phyloP scores from a whole-genome alignment of 2,329 filamentous ascomycete genomes.

The Fusarium sp. region DNA sequence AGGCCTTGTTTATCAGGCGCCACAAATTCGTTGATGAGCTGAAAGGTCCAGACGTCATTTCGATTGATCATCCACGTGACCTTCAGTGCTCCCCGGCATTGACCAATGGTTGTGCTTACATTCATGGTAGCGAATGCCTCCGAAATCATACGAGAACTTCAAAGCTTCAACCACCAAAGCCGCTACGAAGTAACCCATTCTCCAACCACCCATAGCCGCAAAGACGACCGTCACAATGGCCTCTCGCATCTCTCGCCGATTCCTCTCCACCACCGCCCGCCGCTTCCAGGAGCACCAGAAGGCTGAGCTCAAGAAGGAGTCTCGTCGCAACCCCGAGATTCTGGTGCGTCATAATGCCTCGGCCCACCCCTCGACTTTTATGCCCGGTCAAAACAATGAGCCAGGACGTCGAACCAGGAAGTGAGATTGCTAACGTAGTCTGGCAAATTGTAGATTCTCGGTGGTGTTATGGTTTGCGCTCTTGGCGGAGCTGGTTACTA shows the following conservation, averaged over 20 bases:
- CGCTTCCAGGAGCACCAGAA: constrained; percentile 62
- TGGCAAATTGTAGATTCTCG: constrained; percentile 76
- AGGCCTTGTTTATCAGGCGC: constrained; percentile 24
- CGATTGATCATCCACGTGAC: constrained; percentile 40
- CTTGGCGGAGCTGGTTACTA: constrained; percentile 92
- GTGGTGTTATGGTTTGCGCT: constrained; percentile 89
- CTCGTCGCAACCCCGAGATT: constrained; percentile 66
- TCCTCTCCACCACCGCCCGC: constrained; percentile 67
- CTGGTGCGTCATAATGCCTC: constrained; percentile 58
- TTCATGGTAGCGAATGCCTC: constrained; percentile 34
- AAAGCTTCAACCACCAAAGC: constrained; percentile 45
- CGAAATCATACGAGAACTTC: constrained; percentile 53
- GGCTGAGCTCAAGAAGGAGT: constrained; percentile 67
- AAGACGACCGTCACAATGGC: constrained; percentile 62
- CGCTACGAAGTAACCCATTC: constrained; percentile 37
- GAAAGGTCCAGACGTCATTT: constrained; percentile 38
- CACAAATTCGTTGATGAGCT: background rate
- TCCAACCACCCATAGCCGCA: constrained; percentile 29
- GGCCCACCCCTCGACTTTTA: constrained; percentile 29
- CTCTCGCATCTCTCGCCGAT: constrained; percentile 68
- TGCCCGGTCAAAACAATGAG: constrained; percentile 15
- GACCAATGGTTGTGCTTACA: constrained; percentile 47
- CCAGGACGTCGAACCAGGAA: constrained; percentile 5
- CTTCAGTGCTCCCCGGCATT: constrained; percentile 35
- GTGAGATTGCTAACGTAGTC: constrained; percentile 33